Evolutionary conservation across 495 filamentous ascomycete genomes (phyloP), one percentile per base, ranked within the genome.

Genomic region (Collariella sp.): DNA sequence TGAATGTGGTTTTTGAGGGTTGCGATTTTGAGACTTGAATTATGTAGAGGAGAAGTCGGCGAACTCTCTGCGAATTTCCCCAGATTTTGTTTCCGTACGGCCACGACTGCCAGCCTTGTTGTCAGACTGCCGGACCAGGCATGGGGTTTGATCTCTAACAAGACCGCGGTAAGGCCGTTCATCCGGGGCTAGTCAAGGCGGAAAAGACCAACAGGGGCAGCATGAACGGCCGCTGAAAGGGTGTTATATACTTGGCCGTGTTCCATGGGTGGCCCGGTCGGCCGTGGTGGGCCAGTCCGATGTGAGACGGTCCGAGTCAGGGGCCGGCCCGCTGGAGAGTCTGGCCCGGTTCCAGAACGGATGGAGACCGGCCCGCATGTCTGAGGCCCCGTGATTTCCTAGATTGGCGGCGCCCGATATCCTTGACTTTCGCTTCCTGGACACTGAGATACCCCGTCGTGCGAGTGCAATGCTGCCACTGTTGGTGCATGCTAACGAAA

Each of bases 281-380:
- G 36, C 6, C 34, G 3, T n/a, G 33, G 7, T 33, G 34, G 42
- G 23, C 51, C 31, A 33, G 44, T 35, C 45, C n/a, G 44, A 48
- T 26, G 35, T 55, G 44, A 55, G 44, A 55, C 52, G 29, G 7
- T 10, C 52, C 35, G 52, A 55, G 52, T 55, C 52, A 55, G 36
- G 35, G 3, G 19, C 26, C 39, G 48, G 23, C 16, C 31, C n/a
- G 11, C 16, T 16, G 19, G 33, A 26, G 19, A 22, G 18, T 35
- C 5, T 11, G 10, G 23, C 22, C 42, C 10, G 23, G 11, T 15
- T 12, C 9, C 22, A 16, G 23, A 42, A 38, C 11, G 35, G 18
- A 0, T 31, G 26, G 26, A n/a, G 50, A 7, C 29, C 18, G 18
- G 29, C 12, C 20, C 23, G n/a, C 20, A 1, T 19, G 7, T 12